Percentiles rank a stretch among this genome's conserved stretches.
phyloP scores from a whole-genome alignment of 1,139 yeast species.

The Torulaspora globosa region DNA sequence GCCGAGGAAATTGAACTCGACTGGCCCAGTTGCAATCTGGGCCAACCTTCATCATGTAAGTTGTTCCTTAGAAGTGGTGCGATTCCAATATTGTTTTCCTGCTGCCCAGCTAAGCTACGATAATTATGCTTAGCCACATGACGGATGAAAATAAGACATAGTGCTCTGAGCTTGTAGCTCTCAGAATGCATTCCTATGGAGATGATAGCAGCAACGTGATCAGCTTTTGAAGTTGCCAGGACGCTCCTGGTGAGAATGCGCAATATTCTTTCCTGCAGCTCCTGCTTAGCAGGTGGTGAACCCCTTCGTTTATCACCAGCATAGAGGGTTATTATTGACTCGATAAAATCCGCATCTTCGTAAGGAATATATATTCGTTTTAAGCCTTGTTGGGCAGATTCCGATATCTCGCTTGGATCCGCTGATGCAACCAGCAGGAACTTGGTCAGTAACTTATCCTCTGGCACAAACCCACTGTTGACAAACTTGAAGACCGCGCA shows the following conservation, averaged over 20 bases:
- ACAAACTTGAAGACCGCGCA: conserved; percentile 44
- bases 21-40: conserved; percentile 40
- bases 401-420: conserved; percentile 49
- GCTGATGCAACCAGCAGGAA: conserved; percentile 62
- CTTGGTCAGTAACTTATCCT: conserved; percentile 36
- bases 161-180: conserved; percentile 39
- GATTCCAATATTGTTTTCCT: conserved; percentile 37
- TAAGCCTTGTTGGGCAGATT: conserved; percentile 41
- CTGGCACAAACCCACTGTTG: conserved; percentile 35
- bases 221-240: conserved; percentile 43
- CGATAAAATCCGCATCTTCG: conserved; percentile 47
- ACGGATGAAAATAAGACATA: conserved; percentile 57
- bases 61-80: conserved; percentile 51
- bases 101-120: conserved; percentile 24
- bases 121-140: conserved; percentile 43
- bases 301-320: conserved; percentile 43
- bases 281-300: conserved; percentile 51
- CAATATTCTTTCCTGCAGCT: conserved; percentile 58
- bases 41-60: conserved; percentile 59
- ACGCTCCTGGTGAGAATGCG: conserved; percentile 51
- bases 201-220: conserved; percentile 42
- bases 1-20: conserved; percentile 34
- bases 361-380: conserved; percentile 50
- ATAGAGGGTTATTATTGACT: conserved; percentile 45
- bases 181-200: conserved; percentile 57